phyloP scores from a whole-genome alignment of 2,329 filamentous ascomycete genomes.

The Dothideomycetes sp. region DNA sequence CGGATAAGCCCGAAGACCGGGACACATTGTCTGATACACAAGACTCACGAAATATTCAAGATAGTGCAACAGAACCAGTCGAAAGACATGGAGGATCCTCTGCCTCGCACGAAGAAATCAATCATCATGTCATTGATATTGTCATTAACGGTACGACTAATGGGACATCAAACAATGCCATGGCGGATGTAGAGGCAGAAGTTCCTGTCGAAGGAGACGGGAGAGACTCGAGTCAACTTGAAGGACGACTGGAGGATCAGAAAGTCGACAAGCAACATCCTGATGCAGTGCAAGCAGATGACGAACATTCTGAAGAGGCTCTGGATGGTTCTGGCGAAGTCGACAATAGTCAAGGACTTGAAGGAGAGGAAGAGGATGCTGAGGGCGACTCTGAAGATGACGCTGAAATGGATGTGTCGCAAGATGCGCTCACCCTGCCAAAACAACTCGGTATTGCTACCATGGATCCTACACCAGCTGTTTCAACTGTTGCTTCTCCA shows the following conservation, averaged over 20 bases:
- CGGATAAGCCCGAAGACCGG: no score
- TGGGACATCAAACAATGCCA: no score
- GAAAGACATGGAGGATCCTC: no score
- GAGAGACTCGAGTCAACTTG: no score
- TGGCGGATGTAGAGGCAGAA: no score
- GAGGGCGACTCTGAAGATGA: conserved; percentile 3
- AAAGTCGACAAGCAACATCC: not conserved
- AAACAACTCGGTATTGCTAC: conserved; percentile 5
- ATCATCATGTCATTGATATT: not conserved
- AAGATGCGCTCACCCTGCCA: conserved; percentile 1
- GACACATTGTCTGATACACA: no score
- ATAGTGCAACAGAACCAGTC: no score
- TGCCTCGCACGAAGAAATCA: no score
- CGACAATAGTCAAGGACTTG: conserved; percentile 20
- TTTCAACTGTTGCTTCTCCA: conserved; percentile 7
- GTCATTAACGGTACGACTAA: no score
- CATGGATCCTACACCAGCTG: conserved; percentile 4
- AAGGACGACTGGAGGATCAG: not conserved
- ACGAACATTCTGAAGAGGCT: not conserved
- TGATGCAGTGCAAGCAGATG: conserved; percentile 15
- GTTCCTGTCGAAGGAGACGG: no score
- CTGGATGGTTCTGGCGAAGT: conserved; percentile 16
- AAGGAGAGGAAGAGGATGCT: conserved; percentile 7
- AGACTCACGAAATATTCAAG: no score
- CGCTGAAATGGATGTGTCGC: not conserved